A percentile compares a stretch with the other conserved stretches of the same genome.
Conservation (phyloP, 768 basidiomycete species). For the Suillus cothurnatus region DNA sequence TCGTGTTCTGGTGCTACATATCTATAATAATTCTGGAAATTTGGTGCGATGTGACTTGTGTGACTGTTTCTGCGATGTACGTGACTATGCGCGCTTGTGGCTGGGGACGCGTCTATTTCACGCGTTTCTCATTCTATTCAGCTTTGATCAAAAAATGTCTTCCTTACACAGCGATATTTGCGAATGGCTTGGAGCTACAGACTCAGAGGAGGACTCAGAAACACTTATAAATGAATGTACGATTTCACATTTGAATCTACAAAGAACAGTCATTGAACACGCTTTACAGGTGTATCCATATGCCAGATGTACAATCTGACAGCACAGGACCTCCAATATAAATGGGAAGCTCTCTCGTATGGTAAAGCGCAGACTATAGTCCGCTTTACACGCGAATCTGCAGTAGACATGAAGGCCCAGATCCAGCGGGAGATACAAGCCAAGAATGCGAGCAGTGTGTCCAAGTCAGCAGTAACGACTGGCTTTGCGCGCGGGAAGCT, state of each 20-base stretch:
- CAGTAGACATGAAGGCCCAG: constrained; percentile 44
- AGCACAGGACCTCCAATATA: constrained; percentile 59
- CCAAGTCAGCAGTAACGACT: background rate
- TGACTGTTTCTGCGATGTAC: background rate
- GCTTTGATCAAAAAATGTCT: constrained; percentile 23
- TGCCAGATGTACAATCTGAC: constrained; percentile 63
- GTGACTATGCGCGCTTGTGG: constrained; percentile 1
- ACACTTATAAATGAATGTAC: constrained; percentile 55
- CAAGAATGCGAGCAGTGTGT: constrained; percentile 28
- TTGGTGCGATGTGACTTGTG: background rate
- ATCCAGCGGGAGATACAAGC: constrained; percentile 45
- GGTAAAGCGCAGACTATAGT: constrained; percentile 35
- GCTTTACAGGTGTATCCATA: constrained; percentile 54
- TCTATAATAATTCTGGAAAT: background rate
- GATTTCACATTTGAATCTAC: constrained; percentile 16
- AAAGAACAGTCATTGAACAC: constrained; percentile 12
- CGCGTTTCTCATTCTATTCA: background rate
- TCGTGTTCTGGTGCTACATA: constrained; percentile 6
- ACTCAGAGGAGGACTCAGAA: constrained; percentile 38
- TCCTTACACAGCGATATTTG: constrained; percentile 24
- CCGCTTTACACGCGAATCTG: constrained; percentile 49
- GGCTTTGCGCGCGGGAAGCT: background rate
- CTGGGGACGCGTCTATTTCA: constrained; percentile 4
- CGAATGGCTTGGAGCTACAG: constrained; percentile 28
- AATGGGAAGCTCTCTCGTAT: constrained; percentile 61